A percentile compares a stretch with the other conserved stretches of the same genome.
phyloP scores from a whole-genome alignment of 1,284 basidiomycete genomes.

The Austropuccinia psidii region DNA sequence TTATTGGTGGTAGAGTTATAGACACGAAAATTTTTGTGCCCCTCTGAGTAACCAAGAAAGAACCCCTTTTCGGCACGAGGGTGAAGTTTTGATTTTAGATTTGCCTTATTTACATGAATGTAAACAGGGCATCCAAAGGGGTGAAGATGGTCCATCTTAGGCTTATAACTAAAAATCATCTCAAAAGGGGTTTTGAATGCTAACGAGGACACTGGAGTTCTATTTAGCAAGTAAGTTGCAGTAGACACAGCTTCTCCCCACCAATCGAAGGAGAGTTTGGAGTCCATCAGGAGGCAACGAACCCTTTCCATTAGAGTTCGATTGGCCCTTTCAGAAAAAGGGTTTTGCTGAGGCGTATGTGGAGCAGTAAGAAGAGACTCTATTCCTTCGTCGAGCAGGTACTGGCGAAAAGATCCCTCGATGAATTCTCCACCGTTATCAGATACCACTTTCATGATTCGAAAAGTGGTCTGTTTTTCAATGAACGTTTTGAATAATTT shows the following conservation, averaged over 20 bases:
- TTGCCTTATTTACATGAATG: not conserved
- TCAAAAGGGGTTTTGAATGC: too few species aligned
- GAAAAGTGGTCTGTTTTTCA: constrained; percentile 39
- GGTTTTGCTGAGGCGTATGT: constrained; percentile 47
- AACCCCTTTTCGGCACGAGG: not conserved
- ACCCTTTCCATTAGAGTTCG: constrained; percentile 44
- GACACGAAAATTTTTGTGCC: too few species aligned
- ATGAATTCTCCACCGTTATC: constrained; percentile 48
- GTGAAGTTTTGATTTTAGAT: not conserved
- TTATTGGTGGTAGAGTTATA: too few species aligned
- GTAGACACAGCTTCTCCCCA: constrained; percentile 48
- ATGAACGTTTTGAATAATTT: too few species aligned
- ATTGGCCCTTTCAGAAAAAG: constrained; percentile 44
- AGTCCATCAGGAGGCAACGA: constrained; percentile 43
- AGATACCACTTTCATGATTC: constrained; percentile 46
- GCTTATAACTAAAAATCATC: not conserved
- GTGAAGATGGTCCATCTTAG: not conserved
- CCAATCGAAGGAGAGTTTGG: constrained; percentile 43
- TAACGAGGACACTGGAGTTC: constrained; percentile 39
- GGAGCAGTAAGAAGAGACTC: constrained; percentile 46
- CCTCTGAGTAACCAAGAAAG: constrained; percentile 6
- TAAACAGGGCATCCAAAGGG: constrained; percentile 7
- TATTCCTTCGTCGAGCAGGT: constrained; percentile 45
- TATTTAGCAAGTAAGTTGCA: constrained; percentile 48
- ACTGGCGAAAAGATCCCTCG: constrained; percentile 42